These are phyloP conservation scores for Lepidopterella palustris DNA, from an alignment of 495 filamentous ascomycete genomes.

Conservation along the genomic window DNA sequence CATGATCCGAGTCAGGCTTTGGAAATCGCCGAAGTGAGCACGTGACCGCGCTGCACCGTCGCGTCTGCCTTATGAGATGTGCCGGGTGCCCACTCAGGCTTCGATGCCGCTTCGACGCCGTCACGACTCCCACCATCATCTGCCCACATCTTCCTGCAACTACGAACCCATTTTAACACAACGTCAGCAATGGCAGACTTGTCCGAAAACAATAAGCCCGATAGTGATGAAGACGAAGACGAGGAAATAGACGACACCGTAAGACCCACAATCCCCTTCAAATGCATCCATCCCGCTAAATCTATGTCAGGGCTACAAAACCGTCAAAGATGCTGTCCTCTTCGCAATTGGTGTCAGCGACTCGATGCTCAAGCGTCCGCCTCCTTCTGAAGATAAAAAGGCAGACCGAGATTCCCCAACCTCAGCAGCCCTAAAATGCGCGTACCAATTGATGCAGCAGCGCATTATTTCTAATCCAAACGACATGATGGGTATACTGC, in stretches of 20 bases:
- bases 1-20: too few species aligned
- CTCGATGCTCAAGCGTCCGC: constrained; percentile 76
- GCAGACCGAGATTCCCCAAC: constrained; percentile 62
- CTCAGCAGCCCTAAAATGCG: constrained; percentile 84
- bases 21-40: too few species aligned
- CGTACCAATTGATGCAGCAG: constrained; percentile 93
- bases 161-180: background rate
- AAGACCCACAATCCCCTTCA: constrained; percentile 24
- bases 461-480: constrained; percentile 93
- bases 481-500: constrained; percentile 96
- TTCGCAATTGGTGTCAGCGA: constrained; percentile 91
- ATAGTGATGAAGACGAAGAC: constrained; percentile 50
- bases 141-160: background rate
- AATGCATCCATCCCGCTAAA: constrained; percentile 5
- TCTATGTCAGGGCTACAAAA: constrained; percentile 70
- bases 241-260: constrained; percentile 66
- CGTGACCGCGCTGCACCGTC: constrained; percentile 1
- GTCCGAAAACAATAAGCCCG: constrained; percentile 16
- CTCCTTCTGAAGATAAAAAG: constrained; percentile 61
- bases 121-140: background rate
- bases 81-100: too few species aligned
- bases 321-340: constrained; percentile 90
- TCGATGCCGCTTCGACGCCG: background rate
- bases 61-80: too few species aligned
- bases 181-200: constrained; percentile 17